Evolutionary conservation across 345 rosid genomes (phyloP), one percentile per base, ranked within the genome.

Genomic region (Noccaea caerulescens): DNA sequence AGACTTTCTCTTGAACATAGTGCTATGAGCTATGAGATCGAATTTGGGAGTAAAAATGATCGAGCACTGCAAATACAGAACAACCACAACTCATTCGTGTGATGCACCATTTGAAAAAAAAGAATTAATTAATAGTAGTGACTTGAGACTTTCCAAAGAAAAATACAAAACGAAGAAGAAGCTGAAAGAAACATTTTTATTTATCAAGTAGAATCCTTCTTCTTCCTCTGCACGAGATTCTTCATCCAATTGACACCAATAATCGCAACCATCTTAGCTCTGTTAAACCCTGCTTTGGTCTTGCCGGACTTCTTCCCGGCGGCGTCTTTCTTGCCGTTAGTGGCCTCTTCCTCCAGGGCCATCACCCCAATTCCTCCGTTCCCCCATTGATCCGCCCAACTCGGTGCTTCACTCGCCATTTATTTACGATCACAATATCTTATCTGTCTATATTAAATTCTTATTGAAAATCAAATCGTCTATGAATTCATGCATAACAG

Each of bases 361-460:
- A 84, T 83, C 34, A 84, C 81, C 14, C 71, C 82, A 71, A 81
- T 67, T 8, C 97, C 97, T 57, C 97, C 97, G 5, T 83, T 84
- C 4, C 97, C 99, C 97, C 95, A 88, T 68, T 94, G 96, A 78
- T 89, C 97, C 8, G 96, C 95, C 97, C 93, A 93, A 83, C 93
- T 91, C 2, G 90, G 91, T 45, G 92, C 91, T 44, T 86, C 95
- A 56, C 82, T 82, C 8, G 82, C 90, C 98, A 91, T 87, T 61
- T 42, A 51, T 3, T 34, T 11, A 9, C 12, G 38, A 63, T 44
- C 46, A 30, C 38, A 20, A 14, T 64, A 56, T 30, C n/a, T 37
- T 37, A 27, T 12, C 3, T 30, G 10, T 44, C 70, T 30, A 61
- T 13, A 20, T 20, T 3, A 6, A 32, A 25, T 32, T 59, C 4